Conservation (phyloP, 176 grass and related monocot species). For the Poa annua region DNA sequence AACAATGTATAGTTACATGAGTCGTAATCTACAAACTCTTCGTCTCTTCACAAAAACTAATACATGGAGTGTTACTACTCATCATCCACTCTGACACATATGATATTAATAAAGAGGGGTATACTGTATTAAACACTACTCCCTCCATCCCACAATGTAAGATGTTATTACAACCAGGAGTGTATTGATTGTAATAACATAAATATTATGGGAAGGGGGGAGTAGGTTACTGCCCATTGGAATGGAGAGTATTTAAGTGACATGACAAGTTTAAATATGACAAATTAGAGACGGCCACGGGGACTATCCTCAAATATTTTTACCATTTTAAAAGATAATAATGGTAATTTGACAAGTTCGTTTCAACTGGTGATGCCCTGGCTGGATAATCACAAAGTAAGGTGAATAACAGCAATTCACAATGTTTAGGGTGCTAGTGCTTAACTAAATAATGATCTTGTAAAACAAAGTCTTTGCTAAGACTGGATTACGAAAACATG, state of each 20-base stretch:
- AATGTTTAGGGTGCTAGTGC: constrained; percentile 18
- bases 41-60: background rate
- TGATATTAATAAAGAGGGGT: background rate
- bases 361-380: background rate
- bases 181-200: no score
- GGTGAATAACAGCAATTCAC: background rate
- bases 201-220: no score
- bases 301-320: background rate
- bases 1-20: background rate
- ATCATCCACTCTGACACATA: background rate
- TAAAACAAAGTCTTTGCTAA: constrained; percentile 16
- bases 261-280: background rate
- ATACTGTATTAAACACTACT: background rate
- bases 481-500: background rate
- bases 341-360: constrained; percentile 13
- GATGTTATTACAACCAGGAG: no score
- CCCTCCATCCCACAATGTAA: no score
- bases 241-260: background rate
- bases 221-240: background rate
- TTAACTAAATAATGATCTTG: background rate
- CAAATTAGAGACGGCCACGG: background rate
- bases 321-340: constrained; percentile 17
- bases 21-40: background rate
- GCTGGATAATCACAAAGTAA: constrained; percentile 34
- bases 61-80: background rate